Percentiles rank a stretch among this genome's conserved stretches.
These are phyloP conservation scores for Aspergillus chevalieri DNA, from an alignment of 2,329 filamentous ascomycete genomes.

Conservation along the genomic window DNA sequence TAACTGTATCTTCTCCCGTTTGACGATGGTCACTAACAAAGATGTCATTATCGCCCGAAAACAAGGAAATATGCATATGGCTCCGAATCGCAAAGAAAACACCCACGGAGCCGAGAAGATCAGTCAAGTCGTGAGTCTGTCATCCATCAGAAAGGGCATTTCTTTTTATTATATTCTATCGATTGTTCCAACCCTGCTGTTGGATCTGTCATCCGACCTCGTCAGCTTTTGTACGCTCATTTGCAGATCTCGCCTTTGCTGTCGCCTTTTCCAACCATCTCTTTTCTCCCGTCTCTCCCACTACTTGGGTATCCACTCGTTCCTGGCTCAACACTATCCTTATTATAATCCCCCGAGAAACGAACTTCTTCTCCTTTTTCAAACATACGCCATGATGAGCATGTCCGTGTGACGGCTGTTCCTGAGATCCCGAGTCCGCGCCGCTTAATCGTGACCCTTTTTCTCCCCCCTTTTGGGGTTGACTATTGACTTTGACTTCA, in stretches of 20 bases:
- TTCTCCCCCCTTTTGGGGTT: conserved; percentile 4
- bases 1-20: too few species aligned
- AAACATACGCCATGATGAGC: conserved; percentile 7
- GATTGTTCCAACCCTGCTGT: background rate
- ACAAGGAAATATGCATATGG: too few species aligned
- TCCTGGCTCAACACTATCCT: background rate
- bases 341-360: background rate
- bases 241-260: background rate
- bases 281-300: background rate
- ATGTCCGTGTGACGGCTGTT: conserved; percentile 9
- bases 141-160: background rate
- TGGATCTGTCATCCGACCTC: background rate
- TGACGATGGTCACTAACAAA: too few species aligned
- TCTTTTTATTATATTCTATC: background rate
- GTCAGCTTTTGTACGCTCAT: background rate
- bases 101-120: too few species aligned
- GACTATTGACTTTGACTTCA: background rate
- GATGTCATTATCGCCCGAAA: too few species aligned
- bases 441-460: conserved; percentile 2
- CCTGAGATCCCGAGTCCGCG: conserved; percentile 8
- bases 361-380: background rate
- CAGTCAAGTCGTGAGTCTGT: too few species aligned
- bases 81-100: too few species aligned
- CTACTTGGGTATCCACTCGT: background rate
- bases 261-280: conserved; percentile 2